phyloP scores from a whole-genome alignment of 2,329 filamentous ascomycete species.

The Penicillium sp. region DNA sequence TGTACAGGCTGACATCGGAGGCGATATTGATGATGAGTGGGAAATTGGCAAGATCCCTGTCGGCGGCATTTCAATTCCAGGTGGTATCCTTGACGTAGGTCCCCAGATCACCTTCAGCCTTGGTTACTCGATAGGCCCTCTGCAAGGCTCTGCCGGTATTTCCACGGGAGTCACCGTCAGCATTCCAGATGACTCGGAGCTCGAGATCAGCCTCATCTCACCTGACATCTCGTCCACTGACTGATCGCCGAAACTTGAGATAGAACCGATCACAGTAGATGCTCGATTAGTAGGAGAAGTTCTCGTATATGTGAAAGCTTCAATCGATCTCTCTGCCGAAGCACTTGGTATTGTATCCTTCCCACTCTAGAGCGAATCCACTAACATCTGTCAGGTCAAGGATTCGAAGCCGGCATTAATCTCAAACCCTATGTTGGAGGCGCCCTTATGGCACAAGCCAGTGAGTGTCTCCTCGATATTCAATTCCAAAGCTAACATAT shows the following conservation, averaged over 20 bases:
- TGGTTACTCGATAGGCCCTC: constrained; percentile 24
- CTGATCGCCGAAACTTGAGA: constrained; percentile 23
- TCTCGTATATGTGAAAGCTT: constrained; percentile 23
- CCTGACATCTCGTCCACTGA: constrained; percentile 23
- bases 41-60: constrained; percentile 27
- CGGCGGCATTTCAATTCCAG: constrained; percentile 27
- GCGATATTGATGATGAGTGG: constrained; percentile 20
- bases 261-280: constrained; percentile 20
- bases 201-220: constrained; percentile 26
- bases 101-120: constrained; percentile 26
- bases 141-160: constrained; percentile 27
- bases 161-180: constrained; percentile 24
- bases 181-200: constrained; percentile 25
- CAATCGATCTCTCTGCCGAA: constrained; percentile 19
- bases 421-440: constrained; percentile 24
- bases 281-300: constrained; percentile 22
- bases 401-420: constrained; percentile 26
- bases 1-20: constrained; percentile 25
- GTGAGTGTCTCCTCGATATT: constrained; percentile 16
- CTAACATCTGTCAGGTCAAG: constrained; percentile 20
- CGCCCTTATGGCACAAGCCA: constrained; percentile 18
- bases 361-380: not conserved
- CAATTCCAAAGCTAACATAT: constrained; percentile 8
- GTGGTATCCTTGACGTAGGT: constrained; percentile 26
- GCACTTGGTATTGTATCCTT: constrained; percentile 18